Base-by-base conservation (phyloP, 148 eudicot species). In the Salicornia ramosissima region DNA sequence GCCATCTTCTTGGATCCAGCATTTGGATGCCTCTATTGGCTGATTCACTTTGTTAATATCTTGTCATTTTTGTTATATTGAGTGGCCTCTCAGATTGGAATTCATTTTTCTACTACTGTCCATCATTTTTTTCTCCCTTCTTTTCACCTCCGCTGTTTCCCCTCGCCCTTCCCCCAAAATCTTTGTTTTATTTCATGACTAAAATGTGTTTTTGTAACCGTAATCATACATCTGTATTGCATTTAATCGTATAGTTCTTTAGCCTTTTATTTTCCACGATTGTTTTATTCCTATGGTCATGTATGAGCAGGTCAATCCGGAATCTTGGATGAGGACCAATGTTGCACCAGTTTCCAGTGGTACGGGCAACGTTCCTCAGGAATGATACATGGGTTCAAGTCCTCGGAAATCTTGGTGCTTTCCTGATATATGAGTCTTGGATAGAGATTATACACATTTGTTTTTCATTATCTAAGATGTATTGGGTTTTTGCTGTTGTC, bases 1-100 rank as follows among this genome's bases (percentile, higher is more conserved):
- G 47, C 36, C 39, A 40, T 36, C 47, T 19, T 21, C 34, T 24
- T 19, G 12, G 60, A 50, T 47, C 39, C 24, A 67, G 63, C 45
- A 39, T 33, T 33, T 28, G 63, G 75, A 68, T 69, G 70, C 67
- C 81, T 74, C 64, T 36, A 0, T 19, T 50, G 73, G 78, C 57
- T 40, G 64, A 57, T 43, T 70, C 73, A 18, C 70, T 45, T 51
- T 78, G 84, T 85, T 81, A 75, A 82, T 82, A 85, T 73, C 79
- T 71, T 64, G 74, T 79, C 83, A 80, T 68, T 86, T 86, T 84
- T 80, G 83, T 68, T 75, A 72, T 71, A 21, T 61, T 61, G 80
- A 62, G 56, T 60, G 69, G 75, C 70, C 55, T 61, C 4, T 64
- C 28, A 50, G 60, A 50, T 76, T 73, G 53, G 49, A 49, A 49